Conservation (phyloP, 2,329 filamentous ascomycete genomes). For the Aspergillus sp. region DNA sequence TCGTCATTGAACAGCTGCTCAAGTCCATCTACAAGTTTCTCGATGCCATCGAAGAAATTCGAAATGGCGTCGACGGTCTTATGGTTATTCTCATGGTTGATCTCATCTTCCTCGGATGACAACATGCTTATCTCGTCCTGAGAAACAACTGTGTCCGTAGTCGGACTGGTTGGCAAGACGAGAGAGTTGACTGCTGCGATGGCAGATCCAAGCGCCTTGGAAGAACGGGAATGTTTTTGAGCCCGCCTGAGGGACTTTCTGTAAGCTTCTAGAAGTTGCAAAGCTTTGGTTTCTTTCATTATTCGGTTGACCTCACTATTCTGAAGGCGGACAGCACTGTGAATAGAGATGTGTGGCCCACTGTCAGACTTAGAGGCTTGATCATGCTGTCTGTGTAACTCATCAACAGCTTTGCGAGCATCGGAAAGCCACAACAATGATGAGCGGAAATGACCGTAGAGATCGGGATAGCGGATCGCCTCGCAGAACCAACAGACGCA, state of each 20-base stretch:
- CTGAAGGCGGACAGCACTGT: not conserved
- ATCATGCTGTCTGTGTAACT: not conserved
- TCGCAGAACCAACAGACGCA: constrained; percentile 12
- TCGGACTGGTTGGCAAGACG: not conserved
- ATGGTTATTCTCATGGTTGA: not conserved
- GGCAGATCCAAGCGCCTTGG: not conserved
- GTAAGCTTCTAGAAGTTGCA: not conserved
- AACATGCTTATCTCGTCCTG: not conserved
- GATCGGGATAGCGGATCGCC: not conserved
- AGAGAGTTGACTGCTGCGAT: not conserved
- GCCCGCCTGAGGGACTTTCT: not conserved
- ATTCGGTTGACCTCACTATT: not conserved
- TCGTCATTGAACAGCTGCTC: not conserved
- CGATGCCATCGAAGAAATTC: not conserved
- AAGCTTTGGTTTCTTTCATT: not conserved
- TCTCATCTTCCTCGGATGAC: not conserved
- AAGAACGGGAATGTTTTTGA: not conserved
- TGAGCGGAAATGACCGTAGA: not conserved
- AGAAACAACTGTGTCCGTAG: not conserved
- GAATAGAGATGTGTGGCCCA: not conserved
- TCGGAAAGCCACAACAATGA: not conserved
- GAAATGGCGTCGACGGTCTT: not conserved
- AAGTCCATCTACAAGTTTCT: not conserved
- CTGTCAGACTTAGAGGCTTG: not conserved
- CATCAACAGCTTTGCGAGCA: not conserved